phyloP scores from a whole-genome alignment of 2,329 filamentous ascomycete genomes.

The Nigrospora oryzae region DNA sequence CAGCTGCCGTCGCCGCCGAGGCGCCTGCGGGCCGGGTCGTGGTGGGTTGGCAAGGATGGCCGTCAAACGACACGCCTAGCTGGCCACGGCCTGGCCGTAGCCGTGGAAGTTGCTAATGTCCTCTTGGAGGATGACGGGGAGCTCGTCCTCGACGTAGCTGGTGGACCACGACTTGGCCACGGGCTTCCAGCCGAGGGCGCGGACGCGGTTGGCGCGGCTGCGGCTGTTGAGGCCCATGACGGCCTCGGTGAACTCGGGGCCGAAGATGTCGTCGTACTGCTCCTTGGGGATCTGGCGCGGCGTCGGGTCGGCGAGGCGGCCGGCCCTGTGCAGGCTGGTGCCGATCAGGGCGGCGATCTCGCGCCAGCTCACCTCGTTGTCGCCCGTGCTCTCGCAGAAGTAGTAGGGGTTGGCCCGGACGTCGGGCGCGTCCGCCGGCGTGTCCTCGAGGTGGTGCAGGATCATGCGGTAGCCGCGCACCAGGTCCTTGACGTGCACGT shows the following conservation, averaged over 20 bases:
- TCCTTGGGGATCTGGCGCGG: conserved; percentile 25
- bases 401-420: conserved; percentile 36
- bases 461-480: conserved; percentile 34
- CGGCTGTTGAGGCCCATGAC: conserved; percentile 33
- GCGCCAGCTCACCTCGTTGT: conserved; percentile 32
- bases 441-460: conserved; percentile 33
- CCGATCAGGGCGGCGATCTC: conserved; percentile 29
- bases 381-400: conserved; percentile 33
- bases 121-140: conserved; percentile 26
- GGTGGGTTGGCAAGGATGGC: no score
- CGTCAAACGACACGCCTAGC: neutral
- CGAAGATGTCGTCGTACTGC: conserved; percentile 30
- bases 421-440: conserved; percentile 12
- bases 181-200: conserved; percentile 34
- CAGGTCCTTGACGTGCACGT: conserved; percentile 38
- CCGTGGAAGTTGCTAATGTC: conserved; percentile 8
- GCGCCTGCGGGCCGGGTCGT: no score
- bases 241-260: conserved; percentile 19
- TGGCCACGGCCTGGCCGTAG: conserved; percentile 7
- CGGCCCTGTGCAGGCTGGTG: conserved; percentile 23
- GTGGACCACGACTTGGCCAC: conserved; percentile 30
- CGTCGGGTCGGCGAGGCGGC: conserved; percentile 24
- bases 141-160: conserved; percentile 31
- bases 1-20: no score
- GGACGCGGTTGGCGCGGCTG: conserved; percentile 31